Evolutionary conservation across 805 yeast genomes (phyloP).

Genomic region (Cyberlindnera mrakii): DNA sequence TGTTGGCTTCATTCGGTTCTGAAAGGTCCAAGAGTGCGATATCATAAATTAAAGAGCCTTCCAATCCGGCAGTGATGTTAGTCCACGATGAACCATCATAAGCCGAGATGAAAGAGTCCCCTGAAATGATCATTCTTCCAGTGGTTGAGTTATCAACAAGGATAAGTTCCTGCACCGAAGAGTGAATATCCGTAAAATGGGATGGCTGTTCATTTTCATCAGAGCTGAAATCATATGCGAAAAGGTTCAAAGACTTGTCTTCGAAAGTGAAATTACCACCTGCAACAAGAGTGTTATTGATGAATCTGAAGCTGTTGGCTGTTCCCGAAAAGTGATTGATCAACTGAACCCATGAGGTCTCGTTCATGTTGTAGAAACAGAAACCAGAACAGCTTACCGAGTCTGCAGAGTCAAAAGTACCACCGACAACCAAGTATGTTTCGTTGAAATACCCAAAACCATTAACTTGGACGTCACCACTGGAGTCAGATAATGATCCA

Average conservation of each 20-base stretch:
- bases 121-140: constrained; percentile 38
- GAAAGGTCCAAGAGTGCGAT: constrained; percentile 35
- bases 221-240: constrained; percentile 46
- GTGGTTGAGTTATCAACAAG: constrained; percentile 39
- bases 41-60: constrained; percentile 37
- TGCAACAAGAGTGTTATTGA: constrained; percentile 34
- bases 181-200: constrained; percentile 14
- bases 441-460: constrained; percentile 28
- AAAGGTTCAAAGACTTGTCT: constrained; percentile 33
- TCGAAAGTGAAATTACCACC: constrained; percentile 49
- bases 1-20: constrained; percentile 25
- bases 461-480: constrained; percentile 31
- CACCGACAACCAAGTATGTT: constrained; percentile 59
- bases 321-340: constrained; percentile 41
- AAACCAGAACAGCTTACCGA: constrained; percentile 51
- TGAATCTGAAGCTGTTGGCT: constrained; percentile 48
- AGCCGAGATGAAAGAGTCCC: constrained; percentile 30
- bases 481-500: constrained; percentile 20
- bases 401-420: constrained; percentile 51
- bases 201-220: constrained; percentile 24
- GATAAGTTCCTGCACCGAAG: constrained; percentile 34
- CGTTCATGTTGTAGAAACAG: constrained; percentile 56
- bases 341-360: constrained; percentile 46
- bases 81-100: constrained; percentile 46
- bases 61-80: constrained; percentile 30